Conservation (phyloP, 495 filamentous ascomycete genomes). For the Podospora bellae-mahoneyi region DNA sequence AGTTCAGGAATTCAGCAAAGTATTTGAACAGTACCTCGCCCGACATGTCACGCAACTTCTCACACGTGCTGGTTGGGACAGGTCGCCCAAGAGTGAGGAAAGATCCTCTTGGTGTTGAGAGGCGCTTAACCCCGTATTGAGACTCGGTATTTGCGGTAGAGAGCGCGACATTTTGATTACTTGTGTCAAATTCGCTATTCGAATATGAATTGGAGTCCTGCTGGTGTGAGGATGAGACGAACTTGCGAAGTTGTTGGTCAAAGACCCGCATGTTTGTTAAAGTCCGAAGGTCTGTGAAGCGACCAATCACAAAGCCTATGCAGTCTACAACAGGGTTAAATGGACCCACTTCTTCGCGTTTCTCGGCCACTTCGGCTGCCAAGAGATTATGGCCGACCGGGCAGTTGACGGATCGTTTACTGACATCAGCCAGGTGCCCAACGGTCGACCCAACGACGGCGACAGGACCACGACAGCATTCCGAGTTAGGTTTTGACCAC, state of each 20-base stretch:
- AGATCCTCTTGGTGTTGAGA: background rate
- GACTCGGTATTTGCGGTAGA: background rate
- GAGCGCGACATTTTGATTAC: background rate
- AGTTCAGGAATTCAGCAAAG: background rate
- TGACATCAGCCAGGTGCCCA: background rate
- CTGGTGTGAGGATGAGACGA: background rate
- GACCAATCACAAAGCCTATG: background rate
- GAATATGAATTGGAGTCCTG: background rate
- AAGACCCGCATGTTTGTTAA: background rate
- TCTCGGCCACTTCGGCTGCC: background rate
- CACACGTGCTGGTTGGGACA: conserved; percentile 1
- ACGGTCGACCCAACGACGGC: background rate
- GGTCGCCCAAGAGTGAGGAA: background rate
- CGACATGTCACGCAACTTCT: conserved; percentile 10
- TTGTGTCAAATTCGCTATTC: background rate
- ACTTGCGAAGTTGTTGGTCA: background rate
- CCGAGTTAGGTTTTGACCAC: background rate
- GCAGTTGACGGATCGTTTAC: background rate
- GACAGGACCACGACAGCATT: background rate
- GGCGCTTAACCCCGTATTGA: background rate
- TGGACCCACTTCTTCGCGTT: background rate
- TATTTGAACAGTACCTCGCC: conserved; percentile 28
- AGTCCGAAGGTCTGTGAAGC: background rate
- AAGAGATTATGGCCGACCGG: background rate
- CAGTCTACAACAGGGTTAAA: background rate